phyloP scores from a whole-genome alignment of 2,329 filamentous ascomycete species.

The Paraconiothyrium brasiliense region DNA sequence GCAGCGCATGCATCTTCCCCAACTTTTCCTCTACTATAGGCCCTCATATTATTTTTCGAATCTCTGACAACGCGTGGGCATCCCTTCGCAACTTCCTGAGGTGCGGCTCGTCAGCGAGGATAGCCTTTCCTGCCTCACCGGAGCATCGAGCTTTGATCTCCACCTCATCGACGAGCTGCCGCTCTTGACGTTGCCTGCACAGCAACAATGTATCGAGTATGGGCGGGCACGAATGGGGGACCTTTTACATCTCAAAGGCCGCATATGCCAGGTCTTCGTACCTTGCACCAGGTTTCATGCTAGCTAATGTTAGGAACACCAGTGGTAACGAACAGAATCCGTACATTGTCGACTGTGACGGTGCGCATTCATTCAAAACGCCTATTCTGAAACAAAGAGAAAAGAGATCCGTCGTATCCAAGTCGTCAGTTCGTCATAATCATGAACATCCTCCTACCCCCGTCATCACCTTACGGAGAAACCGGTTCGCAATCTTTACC shows the following conservation, averaged over 20 bases:
- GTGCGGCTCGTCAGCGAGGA: background rate
- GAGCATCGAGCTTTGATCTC: background rate
- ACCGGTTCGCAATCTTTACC: background rate
- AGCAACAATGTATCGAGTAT: background rate
- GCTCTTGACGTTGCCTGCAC: background rate
- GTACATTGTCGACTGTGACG: background rate
- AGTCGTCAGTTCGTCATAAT: background rate
- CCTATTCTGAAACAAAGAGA: background rate
- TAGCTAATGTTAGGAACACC: background rate
- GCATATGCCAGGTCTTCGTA: background rate
- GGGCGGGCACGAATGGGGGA: background rate
- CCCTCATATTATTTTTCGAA: background rate
- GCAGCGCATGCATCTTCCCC: constrained; percentile 4
- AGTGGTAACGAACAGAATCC: background rate
- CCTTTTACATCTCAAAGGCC: background rate
- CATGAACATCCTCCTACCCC: background rate
- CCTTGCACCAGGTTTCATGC: background rate
- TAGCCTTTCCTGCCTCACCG: constrained; percentile 3
- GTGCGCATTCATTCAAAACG: background rate
- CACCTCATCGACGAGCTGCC: constrained; percentile 12
- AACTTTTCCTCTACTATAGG: background rate
- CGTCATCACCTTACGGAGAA: background rate
- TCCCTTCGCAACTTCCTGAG: no score
- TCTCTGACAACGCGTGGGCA: background rate
- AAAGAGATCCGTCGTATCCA: background rate